Percentiles rank a stretch among this genome's conserved stretches.
These are phyloP conservation scores for Cetradonia linearis DNA, from an alignment of 495 filamentous ascomycete genomes.

Conservation along the genomic window DNA sequence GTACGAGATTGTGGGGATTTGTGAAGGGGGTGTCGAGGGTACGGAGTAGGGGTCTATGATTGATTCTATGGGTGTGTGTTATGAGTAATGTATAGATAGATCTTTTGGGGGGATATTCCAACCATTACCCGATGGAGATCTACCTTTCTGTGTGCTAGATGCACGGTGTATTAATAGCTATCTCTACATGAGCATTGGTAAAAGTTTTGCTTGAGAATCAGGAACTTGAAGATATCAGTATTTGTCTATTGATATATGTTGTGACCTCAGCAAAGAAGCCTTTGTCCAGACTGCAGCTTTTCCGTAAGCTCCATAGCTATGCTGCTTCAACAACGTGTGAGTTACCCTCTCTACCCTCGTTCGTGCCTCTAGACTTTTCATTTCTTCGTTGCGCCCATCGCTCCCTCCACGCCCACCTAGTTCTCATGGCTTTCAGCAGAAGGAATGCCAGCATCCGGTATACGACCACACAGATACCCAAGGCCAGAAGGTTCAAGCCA, in stretches of 20 bases:
- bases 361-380: not conserved
- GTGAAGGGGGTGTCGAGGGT: not conserved
- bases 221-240: too few species aligned
- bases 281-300: not conserved
- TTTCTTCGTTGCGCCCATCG: slow-evolving; percentile 18
- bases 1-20: slow-evolving; percentile 6
- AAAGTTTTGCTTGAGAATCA: too few species aligned
- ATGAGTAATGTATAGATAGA: not conserved
- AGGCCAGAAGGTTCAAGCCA: slow-evolving; percentile 45
- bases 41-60: not conserved
- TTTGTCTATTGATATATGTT: too few species aligned
- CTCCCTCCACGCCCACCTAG: slow-evolving; percentile 26
- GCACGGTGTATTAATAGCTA: too few species aligned
- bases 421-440: slow-evolving; percentile 42
- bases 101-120: not conserved
- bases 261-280: too few species aligned
- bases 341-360: not conserved
- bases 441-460: slow-evolving; percentile 57
- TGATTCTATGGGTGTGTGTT: not conserved
- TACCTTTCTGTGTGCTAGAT: too few species aligned
- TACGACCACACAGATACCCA: slow-evolving; percentile 48
- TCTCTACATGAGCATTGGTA: too few species aligned
- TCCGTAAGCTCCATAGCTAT: not conserved
- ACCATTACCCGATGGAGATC: not conserved
- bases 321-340: not conserved